Percentiles rank a stretch among this genome's conserved stretches.
Conservation (phyloP, 305 asterid species). For the Withania somnifera region DNA sequence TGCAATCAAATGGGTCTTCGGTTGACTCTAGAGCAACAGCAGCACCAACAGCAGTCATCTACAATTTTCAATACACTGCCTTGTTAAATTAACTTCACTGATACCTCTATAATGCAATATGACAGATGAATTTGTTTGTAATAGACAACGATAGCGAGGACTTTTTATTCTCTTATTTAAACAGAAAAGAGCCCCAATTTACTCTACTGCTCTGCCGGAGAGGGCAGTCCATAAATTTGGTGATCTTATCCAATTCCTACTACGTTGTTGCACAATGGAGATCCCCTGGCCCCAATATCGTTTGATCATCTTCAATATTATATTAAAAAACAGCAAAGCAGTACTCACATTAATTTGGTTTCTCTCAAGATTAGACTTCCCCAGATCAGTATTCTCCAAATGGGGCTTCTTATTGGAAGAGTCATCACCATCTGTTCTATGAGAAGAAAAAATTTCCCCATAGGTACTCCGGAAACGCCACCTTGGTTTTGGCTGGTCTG, state of each 20-base stretch:
- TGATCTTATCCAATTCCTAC: not conserved
- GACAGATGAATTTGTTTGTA: not conserved
- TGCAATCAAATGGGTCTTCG: conserved; percentile 9
- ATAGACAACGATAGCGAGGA: not conserved
- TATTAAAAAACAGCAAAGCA: not conserved
- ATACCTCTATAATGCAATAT: not conserved
- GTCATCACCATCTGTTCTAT: not conserved
- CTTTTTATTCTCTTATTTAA: not conserved
- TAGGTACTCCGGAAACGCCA: conserved; percentile 7
- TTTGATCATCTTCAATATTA: not conserved
- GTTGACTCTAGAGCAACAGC: conserved; percentile 3
- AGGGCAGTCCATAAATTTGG: not conserved
- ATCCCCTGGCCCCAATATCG: not conserved
- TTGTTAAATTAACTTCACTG: not conserved
- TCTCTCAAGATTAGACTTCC: conserved; percentile 1
- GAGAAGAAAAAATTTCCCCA: conserved; percentile 2
- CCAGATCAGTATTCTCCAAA: not conserved
- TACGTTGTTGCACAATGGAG: not conserved
- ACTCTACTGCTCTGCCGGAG: not conserved
- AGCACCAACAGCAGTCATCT: conserved; percentile 2
- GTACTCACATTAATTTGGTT: not conserved
- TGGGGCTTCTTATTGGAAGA: not conserved
- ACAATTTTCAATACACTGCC: not conserved
- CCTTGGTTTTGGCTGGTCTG: conserved; percentile 4
- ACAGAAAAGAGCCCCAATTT: not conserved